Conservation (phyloP, 768 basidiomycete species). For the Sutorius australiensis region DNA sequence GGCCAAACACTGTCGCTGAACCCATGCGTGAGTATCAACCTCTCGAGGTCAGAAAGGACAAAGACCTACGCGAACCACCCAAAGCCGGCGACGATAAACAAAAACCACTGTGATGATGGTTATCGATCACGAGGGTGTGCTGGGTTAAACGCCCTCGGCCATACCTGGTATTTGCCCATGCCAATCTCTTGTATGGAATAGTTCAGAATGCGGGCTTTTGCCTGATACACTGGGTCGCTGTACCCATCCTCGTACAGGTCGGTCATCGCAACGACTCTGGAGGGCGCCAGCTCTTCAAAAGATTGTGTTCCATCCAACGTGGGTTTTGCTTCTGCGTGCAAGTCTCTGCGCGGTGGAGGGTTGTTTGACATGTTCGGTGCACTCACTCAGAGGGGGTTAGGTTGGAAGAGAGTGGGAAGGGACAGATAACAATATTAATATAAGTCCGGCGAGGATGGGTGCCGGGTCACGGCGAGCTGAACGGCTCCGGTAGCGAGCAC, state of each 20-base stretch:
- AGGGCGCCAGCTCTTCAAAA: background rate
- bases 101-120: slow-evolving; percentile 30
- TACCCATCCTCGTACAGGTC: slow-evolving; percentile 36
- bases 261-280: background rate
- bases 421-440: background rate
- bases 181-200: slow-evolving; percentile 50
- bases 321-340: background rate
- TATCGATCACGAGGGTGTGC: background rate
- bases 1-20: slow-evolving; percentile 38
- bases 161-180: slow-evolving; percentile 54
- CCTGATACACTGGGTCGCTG: slow-evolving; percentile 45
- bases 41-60: background rate
- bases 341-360: background rate
- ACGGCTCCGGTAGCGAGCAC: too few species aligned
- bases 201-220: slow-evolving; percentile 47
- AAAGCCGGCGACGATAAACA: slow-evolving; percentile 39
- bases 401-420: background rate
- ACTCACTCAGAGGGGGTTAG: background rate
- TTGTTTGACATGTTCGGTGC: background rate
- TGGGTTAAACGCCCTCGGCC: background rate
- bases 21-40: background rate
- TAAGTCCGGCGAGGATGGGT: background rate
- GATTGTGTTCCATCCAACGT: background rate
- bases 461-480: background rate
- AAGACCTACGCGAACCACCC: slow-evolving; percentile 40